Base-by-base conservation (phyloP, 441 rosid genomes). In the Manihot esculenta region DNA sequence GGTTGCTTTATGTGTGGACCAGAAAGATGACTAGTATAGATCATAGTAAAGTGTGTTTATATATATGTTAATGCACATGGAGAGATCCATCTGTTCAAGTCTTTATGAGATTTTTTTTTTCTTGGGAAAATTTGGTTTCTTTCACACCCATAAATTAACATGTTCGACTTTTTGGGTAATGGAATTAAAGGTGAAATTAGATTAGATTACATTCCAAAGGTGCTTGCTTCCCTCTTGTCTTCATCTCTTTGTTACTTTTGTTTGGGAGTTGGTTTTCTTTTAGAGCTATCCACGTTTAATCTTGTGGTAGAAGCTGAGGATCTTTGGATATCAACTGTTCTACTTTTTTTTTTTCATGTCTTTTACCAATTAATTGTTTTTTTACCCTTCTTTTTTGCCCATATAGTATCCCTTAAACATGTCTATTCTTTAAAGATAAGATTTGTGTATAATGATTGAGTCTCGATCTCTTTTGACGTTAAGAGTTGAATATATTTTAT, bases 261-360 rank as follows among this genome's bases (percentile, higher is more conserved):
- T 56, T 69, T 35, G 41, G 26, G 10, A 26, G 7, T 17, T 0
- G 53, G 53, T n/a, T 49, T 1, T 51, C 18, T 23, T n/a, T 14
- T 59, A 3, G 21, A 49, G 21, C 15, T 45, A 13, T 26, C 68
- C 11, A 10, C 12, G 23, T 12, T 59, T 41, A 17, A 42, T 14
- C 61, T 70, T 49, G 60, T 21, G 23, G 15, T 9, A 49, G 61
- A 61, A 61, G 59, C 35, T 35, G 58, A 50, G 51, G 17, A 42
- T 26, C 45, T 64, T 44, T 44, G n/a, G 23, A 61, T 15, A 38
- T 50, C 27, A 51, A 7, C 13, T 17, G 11, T 69, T 18, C 17
- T 35, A 21, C 11, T 15, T 69, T 48, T 21, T 69, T 2, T 35
- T 17, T 24, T 55, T 5, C 30, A n/a, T 42, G 20, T 20, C 3